Evolutionary conservation across 1,284 basidiomycete genomes (phyloP).

Genomic region (Malassezia arunalokei): DNA sequence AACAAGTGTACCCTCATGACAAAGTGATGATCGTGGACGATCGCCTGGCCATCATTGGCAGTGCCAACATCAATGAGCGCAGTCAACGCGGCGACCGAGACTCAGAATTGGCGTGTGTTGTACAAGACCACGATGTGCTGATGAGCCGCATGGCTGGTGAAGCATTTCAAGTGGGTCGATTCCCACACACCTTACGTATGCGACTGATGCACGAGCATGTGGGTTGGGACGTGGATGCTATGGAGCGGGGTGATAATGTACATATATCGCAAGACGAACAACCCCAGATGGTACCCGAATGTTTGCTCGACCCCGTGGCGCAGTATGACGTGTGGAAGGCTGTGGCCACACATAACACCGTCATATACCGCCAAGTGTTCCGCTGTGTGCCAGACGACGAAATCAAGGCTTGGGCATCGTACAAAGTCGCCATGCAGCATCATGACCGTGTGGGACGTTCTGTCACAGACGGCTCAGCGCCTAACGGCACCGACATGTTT

Average conservation of each 20-base stretch:
- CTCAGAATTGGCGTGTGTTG: conserved; percentile 81
- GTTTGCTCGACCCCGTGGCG: conserved; percentile 12
- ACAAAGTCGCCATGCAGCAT: conserved; percentile 28
- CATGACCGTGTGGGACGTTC: neutral
- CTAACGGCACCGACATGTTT: conserved; percentile 18
- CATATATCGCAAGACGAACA: neutral
- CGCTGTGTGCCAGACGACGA: conserved; percentile 42
- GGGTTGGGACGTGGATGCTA: conserved; percentile 81
- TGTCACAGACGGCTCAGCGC: neutral
- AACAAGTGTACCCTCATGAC: conserved; percentile 53
- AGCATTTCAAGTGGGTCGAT: conserved; percentile 88
- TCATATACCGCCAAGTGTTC: conserved; percentile 42
- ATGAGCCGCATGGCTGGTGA: conserved; percentile 78
- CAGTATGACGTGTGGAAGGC: conserved; percentile 39
- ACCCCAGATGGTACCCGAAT: neutral
- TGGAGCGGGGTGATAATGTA: conserved; percentile 49
- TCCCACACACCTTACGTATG: conserved; percentile 83
- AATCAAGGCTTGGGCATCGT: conserved; percentile 41
- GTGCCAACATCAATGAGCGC: conserved; percentile 96
- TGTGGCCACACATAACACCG: conserved; percentile 38
- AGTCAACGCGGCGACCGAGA: conserved; percentile 91
- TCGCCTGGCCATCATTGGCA: conserved; percentile 91
- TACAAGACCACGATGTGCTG: conserved; percentile 93
- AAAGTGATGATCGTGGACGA: conserved; percentile 85
- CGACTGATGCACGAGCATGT: conserved; percentile 93